Conservation (phyloP, 768 basidiomycete species). For the Mycena rebaudengoi region DNA sequence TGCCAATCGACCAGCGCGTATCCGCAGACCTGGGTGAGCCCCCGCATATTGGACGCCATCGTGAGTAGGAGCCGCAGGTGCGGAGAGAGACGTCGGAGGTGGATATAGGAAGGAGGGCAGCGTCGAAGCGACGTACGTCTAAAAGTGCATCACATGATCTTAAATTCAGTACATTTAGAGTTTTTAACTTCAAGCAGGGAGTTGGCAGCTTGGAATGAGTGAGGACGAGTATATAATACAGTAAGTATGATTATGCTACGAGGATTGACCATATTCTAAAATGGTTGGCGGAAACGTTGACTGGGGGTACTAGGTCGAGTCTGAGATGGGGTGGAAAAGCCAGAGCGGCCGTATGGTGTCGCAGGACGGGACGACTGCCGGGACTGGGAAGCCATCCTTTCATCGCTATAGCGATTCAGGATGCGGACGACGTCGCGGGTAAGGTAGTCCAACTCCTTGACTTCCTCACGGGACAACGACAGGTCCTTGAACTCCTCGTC, state of each 20-base stretch:
- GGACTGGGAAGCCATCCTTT: constrained; percentile 66
- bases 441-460: constrained; percentile 78
- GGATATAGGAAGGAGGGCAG: too few species aligned
- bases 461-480: constrained; percentile 71
- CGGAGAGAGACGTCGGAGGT: neutral
- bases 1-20: neutral
- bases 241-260: constrained; percentile 21
- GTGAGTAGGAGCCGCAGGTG: constrained; percentile 19
- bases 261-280: constrained; percentile 7
- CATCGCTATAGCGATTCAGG: constrained; percentile 75
- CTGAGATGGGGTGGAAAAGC: constrained; percentile 65
- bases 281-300: constrained; percentile 37
- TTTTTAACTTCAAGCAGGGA: too few species aligned
- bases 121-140: neutral
- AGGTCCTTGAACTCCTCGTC: constrained; percentile 51
- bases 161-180: too few species aligned
- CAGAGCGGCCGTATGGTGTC: constrained; percentile 73
- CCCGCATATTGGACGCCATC: constrained; percentile 94
- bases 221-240: constrained; percentile 19
- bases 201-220: too few species aligned
- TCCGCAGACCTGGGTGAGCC: constrained; percentile 84
- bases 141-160: neutral
- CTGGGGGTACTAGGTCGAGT: constrained; percentile 76
- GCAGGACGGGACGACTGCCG: constrained; percentile 70
- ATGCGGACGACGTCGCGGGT: constrained; percentile 79